Conservation (phyloP, 2,329 filamentous ascomycete genomes). For the Colletotrichum liaoningense region DNA sequence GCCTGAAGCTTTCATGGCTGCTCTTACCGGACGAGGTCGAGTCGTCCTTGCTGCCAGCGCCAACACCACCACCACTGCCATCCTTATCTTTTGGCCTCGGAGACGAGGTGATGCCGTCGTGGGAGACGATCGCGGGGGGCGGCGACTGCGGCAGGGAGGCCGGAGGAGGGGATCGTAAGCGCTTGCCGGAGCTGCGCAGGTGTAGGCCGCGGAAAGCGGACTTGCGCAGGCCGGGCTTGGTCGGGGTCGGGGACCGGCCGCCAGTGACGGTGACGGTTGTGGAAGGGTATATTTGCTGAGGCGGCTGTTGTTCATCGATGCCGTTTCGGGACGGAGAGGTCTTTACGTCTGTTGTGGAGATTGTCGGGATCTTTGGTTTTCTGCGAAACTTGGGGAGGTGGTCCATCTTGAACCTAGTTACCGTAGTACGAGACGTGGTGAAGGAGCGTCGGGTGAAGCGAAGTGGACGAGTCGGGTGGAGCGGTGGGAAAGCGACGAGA, state of each 20-base stretch:
- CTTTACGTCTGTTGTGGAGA: slow-evolving; percentile 51
- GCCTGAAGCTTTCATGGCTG: slow-evolving; percentile 2
- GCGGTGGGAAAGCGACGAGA: background rate
- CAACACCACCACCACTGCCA: background rate
- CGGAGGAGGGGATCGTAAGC: slow-evolving; percentile 56
- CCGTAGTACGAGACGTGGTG: background rate
- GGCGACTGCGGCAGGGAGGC: slow-evolving; percentile 38
- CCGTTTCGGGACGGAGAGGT: slow-evolving; percentile 26
- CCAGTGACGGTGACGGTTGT: slow-evolving; percentile 33
- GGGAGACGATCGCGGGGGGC: slow-evolving; percentile 46
- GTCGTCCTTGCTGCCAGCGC: slow-evolving; percentile 26
- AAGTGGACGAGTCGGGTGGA: background rate
- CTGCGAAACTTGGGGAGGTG: slow-evolving; percentile 56
- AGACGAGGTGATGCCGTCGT: slow-evolving; percentile 46
- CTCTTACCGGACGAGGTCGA: slow-evolving; percentile 1
- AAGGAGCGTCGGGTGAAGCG: background rate
- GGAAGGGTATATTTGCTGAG: slow-evolving; percentile 37
- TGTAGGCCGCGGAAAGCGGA: slow-evolving; percentile 58
- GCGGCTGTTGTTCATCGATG: slow-evolving; percentile 40
- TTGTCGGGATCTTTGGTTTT: slow-evolving; percentile 56
- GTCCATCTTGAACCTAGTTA: slow-evolving; percentile 48
- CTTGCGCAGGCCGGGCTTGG: slow-evolving; percentile 44
- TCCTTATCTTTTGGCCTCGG: slow-evolving; percentile 28
- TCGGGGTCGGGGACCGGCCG: slow-evolving; percentile 20
- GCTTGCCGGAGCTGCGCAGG: slow-evolving; percentile 58